phyloP scores from a whole-genome alignment of 2,329 filamentous ascomycete species.

The Beauveria sp. region DNA sequence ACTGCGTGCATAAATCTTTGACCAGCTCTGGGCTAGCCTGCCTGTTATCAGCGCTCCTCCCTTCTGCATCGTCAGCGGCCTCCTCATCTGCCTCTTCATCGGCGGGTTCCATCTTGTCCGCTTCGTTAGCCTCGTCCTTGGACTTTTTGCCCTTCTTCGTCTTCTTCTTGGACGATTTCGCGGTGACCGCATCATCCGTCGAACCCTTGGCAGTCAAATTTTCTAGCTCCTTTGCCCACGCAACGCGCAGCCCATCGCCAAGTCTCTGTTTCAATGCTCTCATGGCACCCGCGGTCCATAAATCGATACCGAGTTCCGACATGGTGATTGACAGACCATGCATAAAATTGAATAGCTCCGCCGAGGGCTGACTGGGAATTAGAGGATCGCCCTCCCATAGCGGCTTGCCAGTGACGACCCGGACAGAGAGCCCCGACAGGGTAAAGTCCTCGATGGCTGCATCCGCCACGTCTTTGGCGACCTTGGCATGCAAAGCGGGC shows the following conservation, averaged over 20 bases:
- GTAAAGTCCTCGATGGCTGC: conserved; percentile 42
- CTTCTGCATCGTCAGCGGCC: neutral
- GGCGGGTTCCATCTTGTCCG: conserved; percentile 7
- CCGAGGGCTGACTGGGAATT: conserved; percentile 72
- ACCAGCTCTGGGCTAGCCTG: conserved; percentile 20
- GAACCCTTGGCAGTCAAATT: conserved; percentile 16
- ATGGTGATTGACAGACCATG: conserved; percentile 58
- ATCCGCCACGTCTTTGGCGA: conserved; percentile 48
- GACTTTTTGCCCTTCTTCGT: conserved; percentile 13
- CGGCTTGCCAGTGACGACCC: conserved; percentile 50
- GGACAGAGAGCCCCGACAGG: conserved; percentile 33
- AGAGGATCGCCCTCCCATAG: conserved; percentile 76
- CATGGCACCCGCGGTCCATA: conserved; percentile 72
- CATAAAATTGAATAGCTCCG: conserved; percentile 64
- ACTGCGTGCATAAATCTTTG: conserved; percentile 48
- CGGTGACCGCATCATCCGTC: conserved; percentile 10
- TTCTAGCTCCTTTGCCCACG: conserved; percentile 40
- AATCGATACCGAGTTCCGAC: conserved; percentile 62
- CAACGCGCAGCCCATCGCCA: conserved; percentile 38
- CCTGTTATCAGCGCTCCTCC: neutral
- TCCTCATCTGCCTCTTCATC: conserved; percentile 11
- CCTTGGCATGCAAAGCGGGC: conserved; percentile 53
- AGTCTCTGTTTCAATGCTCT: conserved; percentile 53
- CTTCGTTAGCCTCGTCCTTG: conserved; percentile 13
- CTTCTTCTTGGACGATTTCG: conserved; percentile 7